These are phyloP conservation scores for Terfezia claveryi DNA, from an alignment of 495 filamentous ascomycete genomes.

Conservation along the genomic window DNA sequence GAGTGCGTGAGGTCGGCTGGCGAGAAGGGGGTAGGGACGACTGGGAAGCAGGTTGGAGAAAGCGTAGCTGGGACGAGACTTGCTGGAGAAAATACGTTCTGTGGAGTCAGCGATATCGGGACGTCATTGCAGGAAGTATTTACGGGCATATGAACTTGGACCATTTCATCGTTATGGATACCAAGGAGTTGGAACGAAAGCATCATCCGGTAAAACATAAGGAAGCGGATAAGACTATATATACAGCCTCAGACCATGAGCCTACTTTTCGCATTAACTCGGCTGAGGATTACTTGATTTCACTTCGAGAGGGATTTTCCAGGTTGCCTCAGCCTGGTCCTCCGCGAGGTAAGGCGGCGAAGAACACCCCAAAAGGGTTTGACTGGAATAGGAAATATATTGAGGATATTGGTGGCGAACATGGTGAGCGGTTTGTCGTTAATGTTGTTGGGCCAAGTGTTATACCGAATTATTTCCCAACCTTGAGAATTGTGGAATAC, in stretches of 20 bases:
- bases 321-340: constrained; percentile 38
- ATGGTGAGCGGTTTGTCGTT: constrained; percentile 65
- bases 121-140: constrained; percentile 55
- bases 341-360: constrained; percentile 18
- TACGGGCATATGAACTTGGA: constrained; percentile 98
- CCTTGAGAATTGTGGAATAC: constrained; percentile 71
- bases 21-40: not conserved
- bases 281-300: constrained; percentile 54
- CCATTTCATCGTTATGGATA: constrained; percentile 88
- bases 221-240: constrained; percentile 22
- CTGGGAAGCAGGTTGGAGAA: not conserved
- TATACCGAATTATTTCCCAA: constrained; percentile 84
- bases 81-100: constrained; percentile 98
- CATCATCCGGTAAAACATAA: constrained; percentile 22
- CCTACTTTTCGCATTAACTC: constrained; percentile 33
- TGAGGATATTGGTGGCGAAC: constrained; percentile 51
- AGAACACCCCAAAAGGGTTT: constrained; percentile 12
- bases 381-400: constrained; percentile 23
- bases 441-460: constrained; percentile 63
- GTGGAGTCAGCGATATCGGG: constrained; percentile 73
- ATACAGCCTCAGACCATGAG: constrained; percentile 28
- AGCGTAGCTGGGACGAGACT: constrained; percentile 25
- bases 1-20: constrained; percentile 14
- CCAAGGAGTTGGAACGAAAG: constrained; percentile 38
- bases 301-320: constrained; percentile 57